These are phyloP conservation scores for Boletus barrowsii DNA, from an alignment of 768 basidiomycete species.

Conservation along the genomic window DNA sequence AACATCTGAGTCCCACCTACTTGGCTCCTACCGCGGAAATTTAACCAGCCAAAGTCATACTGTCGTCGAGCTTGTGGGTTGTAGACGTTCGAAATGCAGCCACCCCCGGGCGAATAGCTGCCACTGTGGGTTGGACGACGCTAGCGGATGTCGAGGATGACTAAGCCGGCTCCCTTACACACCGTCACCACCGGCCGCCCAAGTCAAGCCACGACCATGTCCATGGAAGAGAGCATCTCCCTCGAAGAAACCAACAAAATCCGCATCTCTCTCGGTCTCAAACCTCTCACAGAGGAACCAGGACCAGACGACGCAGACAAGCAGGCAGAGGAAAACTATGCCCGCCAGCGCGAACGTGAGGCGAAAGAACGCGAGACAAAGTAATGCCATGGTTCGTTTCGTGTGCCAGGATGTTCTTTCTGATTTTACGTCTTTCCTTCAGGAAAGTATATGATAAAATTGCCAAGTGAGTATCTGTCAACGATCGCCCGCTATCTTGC, in stretches of 20 bases:
- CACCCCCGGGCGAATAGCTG: too few relatives aligned
- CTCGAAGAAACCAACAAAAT: conserved; percentile 96
- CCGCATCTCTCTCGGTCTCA: conserved; percentile 89
- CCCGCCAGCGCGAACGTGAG: conserved; percentile 65
- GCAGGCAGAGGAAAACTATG: conserved; percentile 85
- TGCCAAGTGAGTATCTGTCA: conserved; percentile 78
- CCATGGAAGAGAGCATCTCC: conserved; percentile 86
- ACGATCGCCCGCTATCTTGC: conserved; percentile 21
- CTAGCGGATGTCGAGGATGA: too few relatives aligned
- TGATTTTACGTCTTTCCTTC: conserved; percentile 22
- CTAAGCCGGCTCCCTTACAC: not conserved
- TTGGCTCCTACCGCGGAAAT: too few relatives aligned
- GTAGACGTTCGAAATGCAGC: too few relatives aligned
- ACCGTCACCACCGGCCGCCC: not conserved
- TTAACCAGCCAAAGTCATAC: too few relatives aligned
- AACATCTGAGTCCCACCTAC: too few relatives aligned
- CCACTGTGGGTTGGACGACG: too few relatives aligned
- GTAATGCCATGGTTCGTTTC: conserved; percentile 44
- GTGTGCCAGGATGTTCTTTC: conserved; percentile 7
- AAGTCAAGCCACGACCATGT: conserved; percentile 36
- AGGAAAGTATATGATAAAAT: conserved; percentile 74
- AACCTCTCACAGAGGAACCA: conserved; percentile 84
- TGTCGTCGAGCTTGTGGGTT: too few relatives aligned
- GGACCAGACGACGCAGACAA: conserved; percentile 75
- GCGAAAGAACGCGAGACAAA: conserved; percentile 71